Percentiles rank a stretch among this genome's conserved stretches.
Conservation (phyloP, 2,329 filamentous ascomycete species). For the Pseudophaeomoniella oleicola region DNA sequence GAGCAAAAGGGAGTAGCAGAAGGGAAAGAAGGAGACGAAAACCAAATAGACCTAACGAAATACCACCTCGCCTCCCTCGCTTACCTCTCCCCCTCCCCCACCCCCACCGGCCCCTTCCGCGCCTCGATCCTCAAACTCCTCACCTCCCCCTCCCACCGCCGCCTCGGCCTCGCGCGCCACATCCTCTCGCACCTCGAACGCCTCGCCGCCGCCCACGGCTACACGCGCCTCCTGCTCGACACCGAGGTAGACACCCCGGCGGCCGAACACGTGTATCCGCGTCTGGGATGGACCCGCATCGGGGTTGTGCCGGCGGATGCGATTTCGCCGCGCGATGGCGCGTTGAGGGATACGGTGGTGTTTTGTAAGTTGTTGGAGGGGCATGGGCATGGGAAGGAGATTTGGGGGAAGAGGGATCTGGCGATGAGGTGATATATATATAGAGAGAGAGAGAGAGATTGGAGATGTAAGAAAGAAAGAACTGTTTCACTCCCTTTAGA, state of each 20-base stretch:
- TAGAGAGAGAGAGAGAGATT: conserved; percentile 1
- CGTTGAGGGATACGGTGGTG: conserved; percentile 23
- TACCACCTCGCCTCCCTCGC: conserved; percentile 38
- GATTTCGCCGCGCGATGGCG: conserved; percentile 35
- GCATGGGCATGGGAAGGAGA: conserved; percentile 8
- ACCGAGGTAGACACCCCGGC: conserved; percentile 38
- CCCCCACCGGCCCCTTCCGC: conserved; percentile 43
- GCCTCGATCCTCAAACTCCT: conserved; percentile 44
- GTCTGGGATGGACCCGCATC: conserved; percentile 41
- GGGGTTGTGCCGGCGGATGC: conserved; percentile 42
- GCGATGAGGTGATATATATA: no score
- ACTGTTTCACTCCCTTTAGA: no score
- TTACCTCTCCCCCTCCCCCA: conserved; percentile 36
- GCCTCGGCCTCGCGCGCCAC: conserved; percentile 35
- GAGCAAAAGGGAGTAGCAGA: conserved; percentile 17
- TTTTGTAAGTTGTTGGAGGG: conserved; percentile 5
- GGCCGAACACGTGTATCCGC: conserved; percentile 35
- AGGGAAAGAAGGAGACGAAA: conserved; percentile 2
- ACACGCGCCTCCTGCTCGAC: conserved; percentile 38
- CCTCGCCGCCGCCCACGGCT: conserved; percentile 34
- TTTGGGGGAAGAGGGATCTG: conserved; percentile 8
- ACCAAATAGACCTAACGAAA: conserved; percentile 4
- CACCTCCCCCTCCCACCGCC: conserved; percentile 36
- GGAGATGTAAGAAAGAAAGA: conserved; percentile 1
- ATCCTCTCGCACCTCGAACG: conserved; percentile 41